These are phyloP conservation scores for Apiotrichum siamense DNA, from an alignment of 1,284 basidiomycete species.

Conservation along the genomic window DNA sequence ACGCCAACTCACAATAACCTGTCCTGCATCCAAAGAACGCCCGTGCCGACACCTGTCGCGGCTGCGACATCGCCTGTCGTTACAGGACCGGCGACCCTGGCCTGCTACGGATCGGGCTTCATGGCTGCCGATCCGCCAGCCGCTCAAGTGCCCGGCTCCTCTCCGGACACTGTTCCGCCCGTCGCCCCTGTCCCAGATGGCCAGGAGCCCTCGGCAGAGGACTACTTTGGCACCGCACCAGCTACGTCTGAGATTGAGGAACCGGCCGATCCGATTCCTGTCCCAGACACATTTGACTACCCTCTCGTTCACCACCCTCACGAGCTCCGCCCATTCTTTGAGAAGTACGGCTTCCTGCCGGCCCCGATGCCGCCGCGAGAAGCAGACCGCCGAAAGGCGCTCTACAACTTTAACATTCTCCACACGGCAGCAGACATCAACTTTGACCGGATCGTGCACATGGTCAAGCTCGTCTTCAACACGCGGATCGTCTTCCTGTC, in stretches of 20 bases:
- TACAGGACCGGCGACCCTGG: no score
- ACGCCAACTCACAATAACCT: no score
- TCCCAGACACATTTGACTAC: conserved; percentile 1
- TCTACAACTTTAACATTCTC: conserved; percentile 79
- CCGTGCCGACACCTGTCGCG: neutral
- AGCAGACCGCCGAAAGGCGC: conserved; percentile 65
- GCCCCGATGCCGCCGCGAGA: conserved; percentile 78
- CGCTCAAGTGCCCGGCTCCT: neutral
- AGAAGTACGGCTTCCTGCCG: conserved; percentile 59
- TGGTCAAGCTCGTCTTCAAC: conserved; percentile 87
- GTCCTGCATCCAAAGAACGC: conserved; percentile 13
- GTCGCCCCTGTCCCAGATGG: no score
- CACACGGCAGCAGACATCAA: conserved; percentile 77
- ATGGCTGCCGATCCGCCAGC: neutral
- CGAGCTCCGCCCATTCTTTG: neutral
- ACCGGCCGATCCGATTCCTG: conserved; percentile 2
- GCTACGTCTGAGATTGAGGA: conserved; percentile 12
- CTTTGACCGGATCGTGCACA: conserved; percentile 81
- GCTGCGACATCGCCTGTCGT: no score
- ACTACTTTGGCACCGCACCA: conserved; percentile 33
- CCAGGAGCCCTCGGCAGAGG: conserved; percentile 12
- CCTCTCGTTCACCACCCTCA: conserved; percentile 1
- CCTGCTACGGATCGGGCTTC: neutral
- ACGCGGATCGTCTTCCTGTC: conserved; percentile 75
- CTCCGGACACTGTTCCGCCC: neutral